Evolutionary conservation across 1,284 basidiomycete genomes (phyloP).

Genomic region (Tremellales sp.): DNA sequence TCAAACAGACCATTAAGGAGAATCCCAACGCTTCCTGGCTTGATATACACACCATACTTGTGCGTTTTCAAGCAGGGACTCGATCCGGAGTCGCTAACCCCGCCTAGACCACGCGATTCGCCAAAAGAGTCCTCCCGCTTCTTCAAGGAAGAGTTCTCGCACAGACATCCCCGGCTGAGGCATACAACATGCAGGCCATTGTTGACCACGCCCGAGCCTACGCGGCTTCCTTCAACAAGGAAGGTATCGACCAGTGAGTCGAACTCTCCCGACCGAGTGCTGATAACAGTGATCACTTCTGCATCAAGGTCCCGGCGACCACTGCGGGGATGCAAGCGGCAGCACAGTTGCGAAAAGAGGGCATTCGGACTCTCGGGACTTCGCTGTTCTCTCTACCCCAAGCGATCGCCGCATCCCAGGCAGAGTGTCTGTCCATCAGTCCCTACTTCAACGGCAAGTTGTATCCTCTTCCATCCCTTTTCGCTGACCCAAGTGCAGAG

Average conservation of each 20-base stretch:
- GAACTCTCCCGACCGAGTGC: neutral
- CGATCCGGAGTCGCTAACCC: neutral
- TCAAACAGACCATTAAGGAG: conserved; percentile 26
- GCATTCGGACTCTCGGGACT: conserved; percentile 39
- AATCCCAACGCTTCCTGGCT: conserved; percentile 23
- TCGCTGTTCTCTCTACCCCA: conserved; percentile 34
- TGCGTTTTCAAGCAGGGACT: no score
- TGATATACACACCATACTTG: conserved; percentile 30
- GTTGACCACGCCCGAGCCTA: conserved; percentile 14
- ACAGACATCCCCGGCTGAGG: conserved; percentile 15
- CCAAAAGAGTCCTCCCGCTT: conserved; percentile 14
- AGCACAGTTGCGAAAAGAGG: conserved; percentile 20
- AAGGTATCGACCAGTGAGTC: conserved; percentile 16
- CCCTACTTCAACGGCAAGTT: conserved; percentile 37
- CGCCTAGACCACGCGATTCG: conserved; percentile 8
- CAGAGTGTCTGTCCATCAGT: conserved; percentile 37
- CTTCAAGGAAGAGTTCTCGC: conserved; percentile 21
- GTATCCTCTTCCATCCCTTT: no score
- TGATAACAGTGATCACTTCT: conserved; percentile 23
- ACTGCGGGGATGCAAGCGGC: conserved; percentile 35
- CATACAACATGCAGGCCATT: conserved; percentile 15
- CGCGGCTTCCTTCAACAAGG: conserved; percentile 13
- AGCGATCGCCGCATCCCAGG: conserved; percentile 39
- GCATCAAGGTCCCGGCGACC: conserved; percentile 42
- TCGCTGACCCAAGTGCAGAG: conserved; percentile 4